These are phyloP conservation scores for Pythium scleroteichum DNA, from an alignment of 352 stramenopile genomes.

Conservation along the genomic window DNA sequence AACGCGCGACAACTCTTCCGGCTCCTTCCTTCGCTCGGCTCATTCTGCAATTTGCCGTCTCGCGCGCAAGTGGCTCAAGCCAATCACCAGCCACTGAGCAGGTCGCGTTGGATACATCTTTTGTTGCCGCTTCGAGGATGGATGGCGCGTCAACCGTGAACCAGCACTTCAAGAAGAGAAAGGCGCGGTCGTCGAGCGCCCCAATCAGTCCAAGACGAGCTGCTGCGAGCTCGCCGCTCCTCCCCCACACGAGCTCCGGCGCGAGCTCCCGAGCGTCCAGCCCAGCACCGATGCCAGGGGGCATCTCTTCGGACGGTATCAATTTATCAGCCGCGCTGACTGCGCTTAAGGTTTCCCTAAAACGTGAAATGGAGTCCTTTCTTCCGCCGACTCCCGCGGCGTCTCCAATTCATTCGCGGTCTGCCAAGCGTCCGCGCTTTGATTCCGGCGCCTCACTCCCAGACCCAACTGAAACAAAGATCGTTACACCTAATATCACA, in stretches of 20 bases:
- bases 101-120: constrained; percentile 2
- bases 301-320: constrained; percentile 34
- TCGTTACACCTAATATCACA: constrained; percentile 6
- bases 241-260: neutral
- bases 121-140: neutral
- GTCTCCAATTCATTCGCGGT: constrained; percentile 53
- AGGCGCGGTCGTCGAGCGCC: constrained; percentile 41
- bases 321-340: constrained; percentile 61
- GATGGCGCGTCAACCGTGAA: constrained; percentile 36
- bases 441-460: constrained; percentile 38
- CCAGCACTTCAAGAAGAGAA: constrained; percentile 73
- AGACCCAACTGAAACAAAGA: constrained; percentile 30
- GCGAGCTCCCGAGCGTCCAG: constrained; percentile 17
- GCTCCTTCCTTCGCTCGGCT: constrained; percentile 25
- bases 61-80: constrained; percentile 23
- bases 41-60: constrained; percentile 36
- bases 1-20: constrained; percentile 29
- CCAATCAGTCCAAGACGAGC: constrained; percentile 17
- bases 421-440: constrained; percentile 60
- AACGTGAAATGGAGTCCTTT: constrained; percentile 70
- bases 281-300: neutral
- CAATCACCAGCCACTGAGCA: too few relatives aligned
- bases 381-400: constrained; percentile 69
- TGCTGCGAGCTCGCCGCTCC: neutral
- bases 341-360: constrained; percentile 74